Evolutionary conservation across 306 rosid species (phyloP), one percentile per base, ranked within the genome.

Genomic region (Rubus parviflorus): DNA sequence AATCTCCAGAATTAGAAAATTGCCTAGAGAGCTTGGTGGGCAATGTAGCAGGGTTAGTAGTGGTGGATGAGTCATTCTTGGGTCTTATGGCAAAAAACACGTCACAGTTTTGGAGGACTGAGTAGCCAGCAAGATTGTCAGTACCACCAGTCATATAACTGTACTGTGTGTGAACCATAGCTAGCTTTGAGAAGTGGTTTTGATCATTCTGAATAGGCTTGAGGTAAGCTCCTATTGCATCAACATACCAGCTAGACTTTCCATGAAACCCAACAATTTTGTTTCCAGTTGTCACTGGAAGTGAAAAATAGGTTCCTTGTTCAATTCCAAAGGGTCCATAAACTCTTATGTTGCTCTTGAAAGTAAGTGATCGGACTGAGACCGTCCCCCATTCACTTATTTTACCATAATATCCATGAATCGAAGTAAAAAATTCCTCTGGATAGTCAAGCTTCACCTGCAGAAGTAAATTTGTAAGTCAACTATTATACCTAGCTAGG

Each of bases 251-350:
- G 54, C 92, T 89, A 54, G 83, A 84, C 82, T 82, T 88, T 20
- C 99, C 97, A 82, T 88, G 89, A 81, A 95, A 92, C 73, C 99
- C 97, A 40, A 92, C 99, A 76, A 95, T 88, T 90, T 81, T 90
- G 38, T 87, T 93, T 40, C 85, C 90, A 19, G 74, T 74, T 71
- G 58, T 17, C 58, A 41, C 60, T 52, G 79, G 79, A 61, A 73
- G 2, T 0, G 85, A 82, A 67, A 82, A 82, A 47, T 58, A 45
- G 3, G 82, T 73, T 25, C 85, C 85, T 48, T 77, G 57, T 23
- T 77, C 79, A 12, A n/a, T 58, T 4, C 85, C 85, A 68, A 77
- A 82, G 41, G 85, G 85, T 15, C 85, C 85, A 70, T 77, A 82
- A 62, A 65, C 42, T 48, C 60, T 82, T 60, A 51, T 82, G 79